A percentile compares a stretch with the other conserved stretches of the same genome.
Conservation (phyloP, 2,329 filamentous ascomycete genomes). For the Epichloe coenophiala region DNA sequence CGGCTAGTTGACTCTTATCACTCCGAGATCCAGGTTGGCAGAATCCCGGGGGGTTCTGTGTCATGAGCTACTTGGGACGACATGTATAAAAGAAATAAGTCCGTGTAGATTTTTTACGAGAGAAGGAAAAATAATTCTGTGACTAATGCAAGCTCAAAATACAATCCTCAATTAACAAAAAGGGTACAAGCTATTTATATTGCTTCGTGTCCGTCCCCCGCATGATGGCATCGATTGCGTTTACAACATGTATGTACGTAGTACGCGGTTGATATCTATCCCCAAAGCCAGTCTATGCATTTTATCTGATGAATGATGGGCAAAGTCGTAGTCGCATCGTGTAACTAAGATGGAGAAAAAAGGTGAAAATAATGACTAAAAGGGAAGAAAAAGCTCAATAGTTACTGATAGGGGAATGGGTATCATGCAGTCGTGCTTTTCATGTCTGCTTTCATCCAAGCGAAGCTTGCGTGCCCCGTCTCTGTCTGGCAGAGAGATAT, state of each 20-base stretch:
- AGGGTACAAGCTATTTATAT: no score
- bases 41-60: slow-evolving; percentile 7
- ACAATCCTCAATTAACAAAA: background rate
- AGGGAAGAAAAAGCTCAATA: background rate
- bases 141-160: slow-evolving; percentile 16
- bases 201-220: no score
- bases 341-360: background rate
- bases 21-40: slow-evolving; percentile 5
- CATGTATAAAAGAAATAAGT: slow-evolving; percentile 10
- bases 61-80: slow-evolving; percentile 10
- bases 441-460: slow-evolving; percentile 2
- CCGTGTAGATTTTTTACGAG: slow-evolving; percentile 5
- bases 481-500: background rate
- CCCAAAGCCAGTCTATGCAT: background rate
- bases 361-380: background rate
- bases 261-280: slow-evolving; percentile 14
- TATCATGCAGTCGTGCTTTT: slow-evolving; percentile 4
- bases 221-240: background rate
- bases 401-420: background rate
- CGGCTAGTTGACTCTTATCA: background rate
- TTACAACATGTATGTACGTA: slow-evolving; percentile 5
- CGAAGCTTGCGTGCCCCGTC: background rate
- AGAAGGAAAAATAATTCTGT: slow-evolving; percentile 10
- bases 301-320: background rate
- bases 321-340: background rate